Evolutionary conservation across 2,329 filamentous ascomycete genomes (phyloP), one percentile per base, ranked within the genome.

Genomic region (Aspergillus bombycis): DNA sequence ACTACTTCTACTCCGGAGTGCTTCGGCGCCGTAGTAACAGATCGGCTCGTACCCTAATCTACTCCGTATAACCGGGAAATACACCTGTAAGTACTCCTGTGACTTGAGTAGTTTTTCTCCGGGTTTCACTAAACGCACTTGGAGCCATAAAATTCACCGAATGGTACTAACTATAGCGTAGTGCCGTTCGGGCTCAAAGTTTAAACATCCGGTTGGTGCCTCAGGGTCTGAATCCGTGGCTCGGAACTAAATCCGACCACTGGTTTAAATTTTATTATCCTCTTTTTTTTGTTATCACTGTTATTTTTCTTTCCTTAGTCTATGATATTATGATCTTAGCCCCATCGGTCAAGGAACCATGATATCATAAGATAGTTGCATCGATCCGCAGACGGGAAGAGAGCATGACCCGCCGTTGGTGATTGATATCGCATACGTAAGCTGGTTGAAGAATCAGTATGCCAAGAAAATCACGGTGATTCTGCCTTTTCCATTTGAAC

Each of bases 341-440:
- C 12, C 26, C 52, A 38, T 34, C 52, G 1, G 14, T 21, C n/a
- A 55, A 19, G 32, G 32, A 26, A 55, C 21, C 34, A 34, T 55
- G 30, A 36, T 38, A 55, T 55, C 52, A 55, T 55, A 55, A 55
- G 52, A 55, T 16, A 38, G 34, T 55, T 19, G n/a, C 21, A 55
- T 55, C n/a, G 26, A 26, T 54, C 52, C 23, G 52, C 34, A 55
- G 52, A 26, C 50, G 30, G 30, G 16, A 34, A 55, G n/a, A 38
- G 19, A 23, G 52, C 2, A 57, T 57, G 7, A 21, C 23, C 32
- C 6, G 45, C 21, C 26, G 32, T 56, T 56, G 34, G 32, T 7
- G 48, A 19, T 55, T 62, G 50, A 61, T 57, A 59, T 65, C 45
- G 52, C 21, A 62, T 65, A 62, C 60, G 63, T 62, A 62, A 60